Percentiles rank a stretch among this genome's conserved stretches.
These are phyloP conservation scores for Macrophomina phaseolina DNA, from an alignment of 2,329 filamentous ascomycete genomes.

Conservation along the genomic window DNA sequence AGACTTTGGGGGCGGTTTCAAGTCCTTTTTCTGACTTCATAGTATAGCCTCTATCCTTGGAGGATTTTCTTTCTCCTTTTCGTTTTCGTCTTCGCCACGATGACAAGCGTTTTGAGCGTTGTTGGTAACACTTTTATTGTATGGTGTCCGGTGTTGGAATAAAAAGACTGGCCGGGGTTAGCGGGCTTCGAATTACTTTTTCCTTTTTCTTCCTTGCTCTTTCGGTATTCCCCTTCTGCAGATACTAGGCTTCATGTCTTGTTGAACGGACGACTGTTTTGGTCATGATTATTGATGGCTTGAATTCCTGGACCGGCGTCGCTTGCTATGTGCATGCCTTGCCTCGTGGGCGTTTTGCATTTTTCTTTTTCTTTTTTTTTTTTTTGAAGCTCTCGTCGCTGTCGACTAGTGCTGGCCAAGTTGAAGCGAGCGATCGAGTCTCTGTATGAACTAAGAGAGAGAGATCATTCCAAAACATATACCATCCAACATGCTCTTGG, in stretches of 20 bases:
- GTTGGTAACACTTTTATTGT: constrained; percentile 3
- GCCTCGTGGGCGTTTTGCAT: neutral
- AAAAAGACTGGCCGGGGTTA: neutral
- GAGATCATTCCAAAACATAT: too few relatives aligned
- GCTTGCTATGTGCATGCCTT: neutral
- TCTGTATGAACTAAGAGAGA: too few relatives aligned
- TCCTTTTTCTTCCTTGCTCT: neutral
- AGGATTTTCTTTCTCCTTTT: neutral
- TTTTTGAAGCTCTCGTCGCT: too few relatives aligned
- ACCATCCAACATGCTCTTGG: too few relatives aligned
- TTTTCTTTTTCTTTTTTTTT: too few relatives aligned
- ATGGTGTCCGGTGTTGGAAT: constrained; percentile 14
- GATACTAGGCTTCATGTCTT: neutral
- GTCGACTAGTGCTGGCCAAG: too few relatives aligned
- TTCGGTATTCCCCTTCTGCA: neutral
- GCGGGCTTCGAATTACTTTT: neutral
- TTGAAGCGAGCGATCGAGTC: too few relatives aligned
- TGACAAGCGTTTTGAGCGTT: constrained; percentile 11
- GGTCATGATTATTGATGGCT: neutral
- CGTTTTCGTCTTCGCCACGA: neutral
- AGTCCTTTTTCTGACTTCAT: neutral
- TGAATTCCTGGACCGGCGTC: neutral
- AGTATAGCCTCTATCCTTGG: neutral
- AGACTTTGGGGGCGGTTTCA: neutral
- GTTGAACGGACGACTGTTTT: neutral